These are phyloP conservation scores for Colletotrichum theobromicola DNA, from an alignment of 2,329 filamentous ascomycete species.

Conservation along the genomic window DNA sequence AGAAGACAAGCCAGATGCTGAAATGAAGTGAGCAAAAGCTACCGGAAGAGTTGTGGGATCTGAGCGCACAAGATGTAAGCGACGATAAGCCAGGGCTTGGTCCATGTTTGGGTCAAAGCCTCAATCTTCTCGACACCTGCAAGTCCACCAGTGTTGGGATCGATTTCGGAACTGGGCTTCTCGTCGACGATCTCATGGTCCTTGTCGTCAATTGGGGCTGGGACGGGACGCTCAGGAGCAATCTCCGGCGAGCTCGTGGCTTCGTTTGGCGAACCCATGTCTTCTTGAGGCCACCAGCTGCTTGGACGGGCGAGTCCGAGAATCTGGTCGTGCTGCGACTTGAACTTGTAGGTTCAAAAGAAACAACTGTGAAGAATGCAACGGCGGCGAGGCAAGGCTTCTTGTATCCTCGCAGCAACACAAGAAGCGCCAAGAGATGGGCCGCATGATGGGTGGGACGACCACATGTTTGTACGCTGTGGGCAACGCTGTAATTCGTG, in stretches of 20 bases:
- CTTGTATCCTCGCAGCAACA: neutral
- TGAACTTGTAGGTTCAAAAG: neutral
- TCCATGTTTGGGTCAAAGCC: constrained; percentile 44
- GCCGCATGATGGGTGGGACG: neutral
- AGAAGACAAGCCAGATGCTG: constrained; percentile 48
- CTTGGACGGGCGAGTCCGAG: no score
- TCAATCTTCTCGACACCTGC: constrained; percentile 42
- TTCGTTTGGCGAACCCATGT: neutral
- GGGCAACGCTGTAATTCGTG: neutral
- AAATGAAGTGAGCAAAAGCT: neutral
- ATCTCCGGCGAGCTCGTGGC: neutral
- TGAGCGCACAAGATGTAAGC: constrained; percentile 43
- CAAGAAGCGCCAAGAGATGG: neutral
- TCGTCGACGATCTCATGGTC: neutral
- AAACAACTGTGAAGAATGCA: neutral
- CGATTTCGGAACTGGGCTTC: neutral
- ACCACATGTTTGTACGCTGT: neutral
- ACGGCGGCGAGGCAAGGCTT: neutral
- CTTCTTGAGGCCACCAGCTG: neutral
- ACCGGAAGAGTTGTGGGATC: neutral
- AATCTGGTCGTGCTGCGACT: neutral
- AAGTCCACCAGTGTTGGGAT: constrained; percentile 6
- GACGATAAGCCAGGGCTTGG: constrained; percentile 37
- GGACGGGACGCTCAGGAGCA: neutral
- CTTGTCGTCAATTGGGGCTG: neutral